Conservation (phyloP, 2,329 filamentous ascomycete species). For the Fusarium sp. region DNA sequence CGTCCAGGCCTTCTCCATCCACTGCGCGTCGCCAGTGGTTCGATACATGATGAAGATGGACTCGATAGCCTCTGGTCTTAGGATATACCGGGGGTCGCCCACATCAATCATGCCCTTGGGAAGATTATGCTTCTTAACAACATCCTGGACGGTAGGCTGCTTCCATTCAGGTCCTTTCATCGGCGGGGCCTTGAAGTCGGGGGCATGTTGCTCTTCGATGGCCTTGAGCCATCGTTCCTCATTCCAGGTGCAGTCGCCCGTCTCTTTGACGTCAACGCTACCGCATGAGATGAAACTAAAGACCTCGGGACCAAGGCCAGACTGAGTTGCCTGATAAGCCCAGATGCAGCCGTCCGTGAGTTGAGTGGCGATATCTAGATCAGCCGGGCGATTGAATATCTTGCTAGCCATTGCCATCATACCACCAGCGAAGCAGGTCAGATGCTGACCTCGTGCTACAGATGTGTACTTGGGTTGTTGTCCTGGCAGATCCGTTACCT, state of each 20-base stretch:
- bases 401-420: slow-evolving; percentile 72
- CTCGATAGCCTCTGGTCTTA: slow-evolving; percentile 82
- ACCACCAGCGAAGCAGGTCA: slow-evolving; percentile 74
- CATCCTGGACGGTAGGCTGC: slow-evolving; percentile 40
- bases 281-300: slow-evolving; percentile 61
- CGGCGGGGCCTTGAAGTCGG: slow-evolving; percentile 41
- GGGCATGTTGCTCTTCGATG: slow-evolving; percentile 40
- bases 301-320: slow-evolving; percentile 70
- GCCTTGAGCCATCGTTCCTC: slow-evolving; percentile 47
- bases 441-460: slow-evolving; percentile 62
- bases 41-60: slow-evolving; percentile 83
- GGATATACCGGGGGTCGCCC: slow-evolving; percentile 68
- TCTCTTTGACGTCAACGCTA: slow-evolving; percentile 39
- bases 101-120: slow-evolving; percentile 67
- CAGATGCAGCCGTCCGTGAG: slow-evolving; percentile 73
- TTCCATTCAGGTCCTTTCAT: slow-evolving; percentile 40
- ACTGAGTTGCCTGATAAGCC: slow-evolving; percentile 66
- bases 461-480: slow-evolving; percentile 45
- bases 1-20: slow-evolving; percentile 76
- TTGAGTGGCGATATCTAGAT: slow-evolving; percentile 67
- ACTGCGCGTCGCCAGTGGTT: slow-evolving; percentile 72
- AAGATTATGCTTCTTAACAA: slow-evolving; percentile 49
- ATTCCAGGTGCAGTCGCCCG: slow-evolving; percentile 51
- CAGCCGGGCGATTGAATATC: slow-evolving; percentile 64
- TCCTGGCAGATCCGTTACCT: slow-evolving; percentile 41